Evolutionary conservation across 2,329 filamentous ascomycete genomes (phyloP).

Genomic region (Gnomoniopsis sp.): DNA sequence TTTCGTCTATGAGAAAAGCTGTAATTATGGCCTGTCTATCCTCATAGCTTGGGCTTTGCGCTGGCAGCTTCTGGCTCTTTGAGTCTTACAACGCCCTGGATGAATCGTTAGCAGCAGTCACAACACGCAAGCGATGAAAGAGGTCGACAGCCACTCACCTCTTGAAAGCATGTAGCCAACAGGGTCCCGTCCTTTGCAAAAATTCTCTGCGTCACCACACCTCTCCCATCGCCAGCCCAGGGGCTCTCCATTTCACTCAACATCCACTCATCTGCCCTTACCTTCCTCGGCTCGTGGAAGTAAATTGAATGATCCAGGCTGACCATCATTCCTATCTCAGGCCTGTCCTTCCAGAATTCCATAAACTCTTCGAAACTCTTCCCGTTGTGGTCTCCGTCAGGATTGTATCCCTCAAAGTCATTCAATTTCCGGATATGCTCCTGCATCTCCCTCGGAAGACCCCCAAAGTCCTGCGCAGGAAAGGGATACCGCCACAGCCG

Average conservation of each 20-base stretch:
- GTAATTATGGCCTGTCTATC: not conserved
- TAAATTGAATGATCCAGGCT: slow-evolving; percentile 73
- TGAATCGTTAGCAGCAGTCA: not conserved
- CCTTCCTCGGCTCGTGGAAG: slow-evolving; percentile 58
- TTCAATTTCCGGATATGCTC: slow-evolving; percentile 35
- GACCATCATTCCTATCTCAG: slow-evolving; percentile 79
- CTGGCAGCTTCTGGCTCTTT: slow-evolving; percentile 7
- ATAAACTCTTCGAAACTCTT: slow-evolving; percentile 37
- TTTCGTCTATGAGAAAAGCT: not conserved
- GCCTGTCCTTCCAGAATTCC: slow-evolving; percentile 44
- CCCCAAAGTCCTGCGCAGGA: slow-evolving; percentile 49
- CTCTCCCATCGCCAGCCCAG: slow-evolving; percentile 75
- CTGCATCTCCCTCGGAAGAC: slow-evolving; percentile 39
- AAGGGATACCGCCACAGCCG: slow-evolving; percentile 71
- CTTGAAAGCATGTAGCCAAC: slow-evolving; percentile 77
- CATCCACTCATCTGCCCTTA: slow-evolving; percentile 71
- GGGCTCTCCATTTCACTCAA: slow-evolving; percentile 76
- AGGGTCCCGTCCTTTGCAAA: slow-evolving; percentile 68
- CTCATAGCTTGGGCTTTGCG: slow-evolving; percentile 12
- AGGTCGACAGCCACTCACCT: slow-evolving; percentile 45
- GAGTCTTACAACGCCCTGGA: slow-evolving; percentile 11
- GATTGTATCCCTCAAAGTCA: slow-evolving; percentile 36
- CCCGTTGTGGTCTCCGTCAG: slow-evolving; percentile 21
- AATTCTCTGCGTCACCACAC: slow-evolving; percentile 72
- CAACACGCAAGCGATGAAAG: too few relatives aligned